A percentile compares a stretch with the other conserved stretches of the same genome.
These are phyloP conservation scores for Amaranthus cruentus DNA, from an alignment of 148 eudicot species.

Conservation along the genomic window DNA sequence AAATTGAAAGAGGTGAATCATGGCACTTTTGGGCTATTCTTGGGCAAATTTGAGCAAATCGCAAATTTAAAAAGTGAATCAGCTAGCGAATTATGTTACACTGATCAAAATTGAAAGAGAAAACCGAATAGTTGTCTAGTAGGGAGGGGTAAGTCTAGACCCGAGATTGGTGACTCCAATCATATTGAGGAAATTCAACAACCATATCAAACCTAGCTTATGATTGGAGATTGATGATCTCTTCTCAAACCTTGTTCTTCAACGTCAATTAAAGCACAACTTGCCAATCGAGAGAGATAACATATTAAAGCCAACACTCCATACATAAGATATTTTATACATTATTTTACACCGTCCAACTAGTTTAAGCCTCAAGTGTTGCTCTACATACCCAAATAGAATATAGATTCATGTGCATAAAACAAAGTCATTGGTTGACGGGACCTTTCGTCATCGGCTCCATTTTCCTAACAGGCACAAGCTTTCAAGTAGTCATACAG, in stretches of 20 bases:
- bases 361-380: not conserved
- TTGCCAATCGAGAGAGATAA: not conserved
- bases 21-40: no score
- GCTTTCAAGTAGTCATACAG: not conserved
- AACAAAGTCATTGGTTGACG: not conserved
- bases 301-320: not conserved
- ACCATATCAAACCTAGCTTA: not conserved
- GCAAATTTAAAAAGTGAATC: no score
- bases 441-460: not conserved
- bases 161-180: not conserved
- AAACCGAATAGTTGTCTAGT: not conserved
- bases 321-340: not conserved
- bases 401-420: not conserved
- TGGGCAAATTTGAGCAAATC: no score
- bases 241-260: not conserved
- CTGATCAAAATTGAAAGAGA: not conserved
- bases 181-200: not conserved
- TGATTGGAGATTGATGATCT: no score
- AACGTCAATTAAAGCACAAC: not conserved
- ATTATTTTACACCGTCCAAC: not conserved
- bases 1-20: no score
- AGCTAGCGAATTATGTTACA: no score
- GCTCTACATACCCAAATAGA: not conserved
- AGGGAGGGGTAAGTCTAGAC: not conserved
- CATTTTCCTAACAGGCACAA: not conserved